phyloP scores from a whole-genome alignment of 371 early-diverging fungal genomes.

The Dichotomocladium elegans region DNA sequence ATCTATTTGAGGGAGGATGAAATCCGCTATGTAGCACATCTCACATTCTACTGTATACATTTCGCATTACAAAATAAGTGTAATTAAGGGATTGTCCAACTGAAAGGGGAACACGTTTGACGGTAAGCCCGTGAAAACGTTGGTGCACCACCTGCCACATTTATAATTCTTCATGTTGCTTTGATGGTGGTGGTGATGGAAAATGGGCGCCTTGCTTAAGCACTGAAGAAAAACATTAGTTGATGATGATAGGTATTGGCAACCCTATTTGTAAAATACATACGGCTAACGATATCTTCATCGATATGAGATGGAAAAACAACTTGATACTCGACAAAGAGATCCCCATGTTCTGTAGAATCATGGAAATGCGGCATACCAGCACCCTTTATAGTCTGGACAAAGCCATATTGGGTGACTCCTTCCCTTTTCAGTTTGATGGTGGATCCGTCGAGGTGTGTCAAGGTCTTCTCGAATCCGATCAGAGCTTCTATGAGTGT shows the following conservation, averaged over 20 bases:
- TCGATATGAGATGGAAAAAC: conserved; percentile 74
- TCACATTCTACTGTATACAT: too few species aligned
- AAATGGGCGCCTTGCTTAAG: conserved; percentile 22
- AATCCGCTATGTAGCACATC: too few species aligned
- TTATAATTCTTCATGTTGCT: conserved; percentile 13
- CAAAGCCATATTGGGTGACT: conserved; percentile 67
- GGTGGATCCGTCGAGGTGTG: conserved; percentile 79
- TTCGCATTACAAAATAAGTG: too few species aligned
- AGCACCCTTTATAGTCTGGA: conserved; percentile 75
- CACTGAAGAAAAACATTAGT: conserved; percentile 3
- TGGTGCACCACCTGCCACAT: too few species aligned
- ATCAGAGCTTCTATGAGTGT: conserved; percentile 83
- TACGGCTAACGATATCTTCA: conserved; percentile 34
- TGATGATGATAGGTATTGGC: background rate
- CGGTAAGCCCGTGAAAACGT: too few species aligned
- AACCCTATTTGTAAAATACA: conserved; percentile 10
- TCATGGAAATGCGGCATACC: conserved; percentile 78
- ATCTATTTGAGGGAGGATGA: too few species aligned
- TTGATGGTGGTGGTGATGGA: background rate
- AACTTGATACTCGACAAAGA: conserved; percentile 87
- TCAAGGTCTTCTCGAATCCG: conserved; percentile 81
- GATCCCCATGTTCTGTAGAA: conserved; percentile 71
- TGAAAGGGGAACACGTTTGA: too few species aligned
- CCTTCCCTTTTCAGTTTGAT: conserved; percentile 58
- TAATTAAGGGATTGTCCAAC: too few species aligned